Evolutionary conservation across 768 basidiomycete species (phyloP), one percentile per base, ranked within the genome.

Genomic region (Austroboletus eburneus): DNA sequence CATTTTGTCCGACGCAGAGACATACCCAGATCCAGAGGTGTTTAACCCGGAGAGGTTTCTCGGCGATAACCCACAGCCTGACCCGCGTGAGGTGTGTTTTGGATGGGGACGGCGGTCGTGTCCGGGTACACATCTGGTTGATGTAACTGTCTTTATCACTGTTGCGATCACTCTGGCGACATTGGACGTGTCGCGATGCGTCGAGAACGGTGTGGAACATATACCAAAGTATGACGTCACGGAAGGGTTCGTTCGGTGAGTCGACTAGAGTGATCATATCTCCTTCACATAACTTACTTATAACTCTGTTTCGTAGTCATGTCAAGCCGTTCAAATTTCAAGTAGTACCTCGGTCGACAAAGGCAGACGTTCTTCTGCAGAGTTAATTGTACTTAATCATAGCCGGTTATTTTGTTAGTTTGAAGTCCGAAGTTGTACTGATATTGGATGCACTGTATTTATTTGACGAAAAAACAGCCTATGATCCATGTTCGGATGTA

Each of bases 41-140:
- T 57, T 57, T 12, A 22, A 45, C 7, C 55, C 51, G 1, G 46
- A 52, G 36, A 27, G 56, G 22, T 57, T 53, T 27, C 43, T 47
- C 1, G 41, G 45, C 2, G 39, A 45, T 2, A 3, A 45, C n/a
- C 46, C 33, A 6, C 43, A 58, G 9, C 33, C 17, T 1, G 48
- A 52, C 23, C 42, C 50, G 3, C 29, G 46, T 1, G 42, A 48
- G 7, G 39, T n/a, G 8, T 52, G 54, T 42, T 58, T 58, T 13
- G 49, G 56, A 20, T 51, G 25, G 33, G 53, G 43, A 29, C 49
- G 51, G 21, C 48, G 51, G 16, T 40, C 5, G 17, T 48, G 51
- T 39, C 44, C 48, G 0, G 44, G 57, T 37, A 12, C 4, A 5
- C 46, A 23, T 25, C 37, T 55, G 14, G 55, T 34, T 0, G 35